phyloP scores from a whole-genome alignment of 2,329 filamentous ascomycete species.

The Acarospora socialis region DNA sequence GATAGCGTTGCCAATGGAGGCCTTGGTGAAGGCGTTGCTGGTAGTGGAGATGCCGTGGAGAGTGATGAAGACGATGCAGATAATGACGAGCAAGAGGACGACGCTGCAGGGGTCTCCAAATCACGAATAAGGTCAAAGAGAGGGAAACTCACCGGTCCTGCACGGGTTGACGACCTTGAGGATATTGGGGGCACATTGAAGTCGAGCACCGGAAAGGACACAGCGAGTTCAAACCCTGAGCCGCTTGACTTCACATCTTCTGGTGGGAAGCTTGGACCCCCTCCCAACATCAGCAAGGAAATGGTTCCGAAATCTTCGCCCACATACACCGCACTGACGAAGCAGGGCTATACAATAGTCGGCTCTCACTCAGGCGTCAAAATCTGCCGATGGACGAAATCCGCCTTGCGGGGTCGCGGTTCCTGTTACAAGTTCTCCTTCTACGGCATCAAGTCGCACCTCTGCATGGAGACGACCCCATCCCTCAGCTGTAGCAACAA shows the following conservation, averaged over 20 bases:
- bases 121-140: conserved; percentile 28
- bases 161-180: conserved; percentile 62
- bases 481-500: conserved; percentile 96
- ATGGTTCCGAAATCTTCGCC: conserved; percentile 91
- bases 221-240: conserved; percentile 18
- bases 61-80: conserved; percentile 61
- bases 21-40: conserved; percentile 53
- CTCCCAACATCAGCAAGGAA: conserved; percentile 49
- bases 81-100: conserved; percentile 39
- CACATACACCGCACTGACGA: conserved; percentile 77
- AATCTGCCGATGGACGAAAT: conserved; percentile 98
- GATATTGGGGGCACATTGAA: conserved; percentile 63
- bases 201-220: conserved; percentile 24
- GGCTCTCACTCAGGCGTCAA: conserved; percentile 94
- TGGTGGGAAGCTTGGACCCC: conserved; percentile 27
- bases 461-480: conserved; percentile 96
- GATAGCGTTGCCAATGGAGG: conserved; percentile 40
- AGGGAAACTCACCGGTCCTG: conserved; percentile 14
- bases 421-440: conserved; percentile 98
- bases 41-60: conserved; percentile 71
- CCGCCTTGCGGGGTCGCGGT: conserved; percentile 77
- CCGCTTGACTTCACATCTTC: conserved; percentile 60
- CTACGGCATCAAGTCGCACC: conserved; percentile 90
- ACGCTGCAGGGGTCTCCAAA: conserved; percentile 27
- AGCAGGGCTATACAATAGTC: conserved; percentile 91